Evolutionary conservation across 2,329 filamentous ascomycete genomes (phyloP).

Genomic region (Periconia sp.): DNA sequence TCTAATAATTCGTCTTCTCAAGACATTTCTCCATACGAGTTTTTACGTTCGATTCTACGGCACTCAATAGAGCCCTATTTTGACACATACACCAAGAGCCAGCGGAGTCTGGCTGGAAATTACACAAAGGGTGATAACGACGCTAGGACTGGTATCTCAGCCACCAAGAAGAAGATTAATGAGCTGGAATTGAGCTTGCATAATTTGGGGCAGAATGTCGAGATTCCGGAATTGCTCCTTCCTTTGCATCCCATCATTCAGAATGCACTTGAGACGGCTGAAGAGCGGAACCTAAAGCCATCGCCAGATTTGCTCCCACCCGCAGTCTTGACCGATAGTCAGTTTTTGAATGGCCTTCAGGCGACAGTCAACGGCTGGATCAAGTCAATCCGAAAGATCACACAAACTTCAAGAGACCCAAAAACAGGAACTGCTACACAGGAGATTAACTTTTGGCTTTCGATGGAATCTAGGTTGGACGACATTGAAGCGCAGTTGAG

Average conservation of each 20-base stretch:
- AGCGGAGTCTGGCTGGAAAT: conserved; percentile 38
- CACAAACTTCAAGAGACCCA: conserved; percentile 87
- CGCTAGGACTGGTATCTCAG: conserved; percentile 89
- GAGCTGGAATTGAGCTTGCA: conserved; percentile 88
- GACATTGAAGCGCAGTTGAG: conserved; percentile 86
- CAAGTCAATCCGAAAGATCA: conserved; percentile 95
- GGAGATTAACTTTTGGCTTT: conserved; percentile 99
- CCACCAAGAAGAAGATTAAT: conserved; percentile 96
- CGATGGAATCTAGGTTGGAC: conserved; percentile 92
- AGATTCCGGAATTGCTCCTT: conserved; percentile 89
- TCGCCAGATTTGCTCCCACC: conserved; percentile 77
- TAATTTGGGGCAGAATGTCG: conserved; percentile 95
- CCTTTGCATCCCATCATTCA: conserved; percentile 89
- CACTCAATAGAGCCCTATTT: conserved; percentile 94
- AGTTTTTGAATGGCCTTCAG: conserved; percentile 91
- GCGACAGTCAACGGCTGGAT: conserved; percentile 97
- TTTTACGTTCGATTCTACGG: conserved; percentile 88
- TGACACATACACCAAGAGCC: conserved; percentile 84
- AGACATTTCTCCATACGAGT: conserved; percentile 83
- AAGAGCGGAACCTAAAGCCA: conserved; percentile 65
- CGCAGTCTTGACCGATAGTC: conserved; percentile 79
- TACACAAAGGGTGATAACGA: conserved; percentile 82
- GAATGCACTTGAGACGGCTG: conserved; percentile 77
- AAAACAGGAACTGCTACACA: conserved; percentile 80
- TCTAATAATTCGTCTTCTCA: conserved; percentile 70